Conservation (phyloP, 176 grass and related monocot species). For the Oryza longistaminata region DNA sequence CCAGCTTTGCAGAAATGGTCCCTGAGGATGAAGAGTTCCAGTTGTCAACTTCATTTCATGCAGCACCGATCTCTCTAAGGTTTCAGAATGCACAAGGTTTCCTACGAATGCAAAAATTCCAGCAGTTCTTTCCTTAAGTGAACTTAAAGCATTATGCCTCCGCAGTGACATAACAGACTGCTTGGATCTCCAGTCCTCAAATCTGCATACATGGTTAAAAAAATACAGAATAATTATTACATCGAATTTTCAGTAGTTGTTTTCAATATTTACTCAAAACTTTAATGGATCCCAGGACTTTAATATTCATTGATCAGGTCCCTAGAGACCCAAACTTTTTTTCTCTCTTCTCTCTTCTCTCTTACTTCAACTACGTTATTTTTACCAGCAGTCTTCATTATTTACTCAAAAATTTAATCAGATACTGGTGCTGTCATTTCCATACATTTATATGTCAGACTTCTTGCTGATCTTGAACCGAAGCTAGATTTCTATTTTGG, state of each 20-base stretch:
- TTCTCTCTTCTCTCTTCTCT: background rate
- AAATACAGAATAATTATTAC: slow-evolving; percentile 30
- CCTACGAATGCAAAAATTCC: slow-evolving; percentile 53
- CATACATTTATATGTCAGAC: background rate
- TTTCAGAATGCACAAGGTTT: slow-evolving; percentile 45
- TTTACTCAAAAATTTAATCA: background rate
- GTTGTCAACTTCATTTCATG: slow-evolving; percentile 40
- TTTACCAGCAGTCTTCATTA: background rate
- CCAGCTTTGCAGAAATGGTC: slow-evolving; percentile 91
- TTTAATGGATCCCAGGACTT: background rate
- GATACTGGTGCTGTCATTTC: too few relatives aligned
- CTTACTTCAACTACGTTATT: background rate
- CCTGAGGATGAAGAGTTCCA: slow-evolving; percentile 75
- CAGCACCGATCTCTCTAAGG: slow-evolving; percentile 46
- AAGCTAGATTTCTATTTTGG: background rate
- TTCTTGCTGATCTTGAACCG: background rate
- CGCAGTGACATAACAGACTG: slow-evolving; percentile 56
- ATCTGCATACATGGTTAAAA: slow-evolving; percentile 52
- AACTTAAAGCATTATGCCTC: slow-evolving; percentile 45
- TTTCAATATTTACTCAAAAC: slow-evolving; percentile 17
- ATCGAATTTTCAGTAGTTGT: background rate
- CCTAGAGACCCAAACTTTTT: background rate
- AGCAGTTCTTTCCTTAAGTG: slow-evolving; percentile 43
- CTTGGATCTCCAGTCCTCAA: slow-evolving; percentile 77
- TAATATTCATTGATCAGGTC: background rate